Evolutionary conservation across 192 early-diverging fungal species (phyloP).

Genomic region (Paraglomus brasilianum): DNA sequence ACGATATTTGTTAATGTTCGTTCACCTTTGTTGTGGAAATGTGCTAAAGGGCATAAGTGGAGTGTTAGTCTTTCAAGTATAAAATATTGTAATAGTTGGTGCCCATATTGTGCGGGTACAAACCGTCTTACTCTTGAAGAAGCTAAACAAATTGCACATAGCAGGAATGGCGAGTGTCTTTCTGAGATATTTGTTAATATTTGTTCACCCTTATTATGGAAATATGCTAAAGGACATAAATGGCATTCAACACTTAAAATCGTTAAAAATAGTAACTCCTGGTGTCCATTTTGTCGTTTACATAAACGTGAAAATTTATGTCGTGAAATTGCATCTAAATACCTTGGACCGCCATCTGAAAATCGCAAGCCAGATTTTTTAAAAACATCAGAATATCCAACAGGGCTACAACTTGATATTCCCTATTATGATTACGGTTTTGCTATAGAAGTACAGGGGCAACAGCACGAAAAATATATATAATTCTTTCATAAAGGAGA

Average conservation of each 20-base stretch:
- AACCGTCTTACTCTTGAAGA: too few species aligned
- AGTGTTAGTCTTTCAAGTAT: too few species aligned
- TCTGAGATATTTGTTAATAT: constrained; percentile 22
- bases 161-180: constrained; percentile 12
- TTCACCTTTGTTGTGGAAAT: background rate
- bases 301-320: constrained; percentile 6
- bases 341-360: background rate
- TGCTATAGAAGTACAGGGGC: constrained; percentile 7
- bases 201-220: background rate
- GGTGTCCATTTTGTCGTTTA: constrained; percentile 6
- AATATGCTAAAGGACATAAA: background rate
- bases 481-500: constrained; percentile 4
- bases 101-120: constrained; percentile 2
- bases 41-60: background rate
- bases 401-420: constrained; percentile 11
- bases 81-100: constrained; percentile 10
- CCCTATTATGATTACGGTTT: background rate
- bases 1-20: constrained; percentile 20
- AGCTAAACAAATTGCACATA: constrained; percentile 20
- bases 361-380: background rate
- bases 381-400: background rate
- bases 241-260: constrained; percentile 10
- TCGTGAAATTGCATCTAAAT: background rate
- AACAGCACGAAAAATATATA: constrained; percentile 13
- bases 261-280: constrained; percentile 12